Conservation (phyloP, 1,139 yeast species). For the Martiniozyma asiatica region DNA sequence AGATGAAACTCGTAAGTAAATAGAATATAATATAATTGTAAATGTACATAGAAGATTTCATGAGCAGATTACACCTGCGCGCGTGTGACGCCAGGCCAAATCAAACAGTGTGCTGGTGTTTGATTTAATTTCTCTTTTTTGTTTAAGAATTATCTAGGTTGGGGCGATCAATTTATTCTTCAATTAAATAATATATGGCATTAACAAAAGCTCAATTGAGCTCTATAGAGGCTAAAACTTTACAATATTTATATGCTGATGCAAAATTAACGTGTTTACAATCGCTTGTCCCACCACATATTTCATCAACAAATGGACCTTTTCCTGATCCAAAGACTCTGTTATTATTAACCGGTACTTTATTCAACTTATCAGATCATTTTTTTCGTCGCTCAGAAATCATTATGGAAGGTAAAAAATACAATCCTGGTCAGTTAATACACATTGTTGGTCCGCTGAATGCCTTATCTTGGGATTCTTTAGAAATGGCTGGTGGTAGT, state of each 20-base stretch:
- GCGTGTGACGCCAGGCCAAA: too few species aligned
- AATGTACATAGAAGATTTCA: too few species aligned
- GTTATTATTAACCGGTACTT: constrained; percentile 29
- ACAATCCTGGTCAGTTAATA: constrained; percentile 27
- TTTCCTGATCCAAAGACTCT: constrained; percentile 22
- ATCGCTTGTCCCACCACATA: constrained; percentile 16
- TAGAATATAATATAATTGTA: too few species aligned
- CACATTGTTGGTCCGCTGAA: constrained; percentile 18
- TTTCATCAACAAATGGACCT: constrained; percentile 8
- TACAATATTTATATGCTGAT: too few species aligned
- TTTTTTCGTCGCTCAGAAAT: constrained; percentile 32
- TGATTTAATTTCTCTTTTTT: too few species aligned
- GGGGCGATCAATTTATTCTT: too few species aligned
- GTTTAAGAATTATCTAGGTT: too few species aligned
- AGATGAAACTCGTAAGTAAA: constrained; percentile 27
- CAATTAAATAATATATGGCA: too few species aligned
- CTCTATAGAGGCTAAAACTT: too few species aligned
- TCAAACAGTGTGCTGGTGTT: too few species aligned
- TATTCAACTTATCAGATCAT: constrained; percentile 39
- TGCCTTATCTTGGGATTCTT: constrained; percentile 24
- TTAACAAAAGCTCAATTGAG: too few species aligned
- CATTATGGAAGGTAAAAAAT: constrained; percentile 30
- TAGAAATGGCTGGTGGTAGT: constrained; percentile 25
- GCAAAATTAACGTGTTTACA: constrained; percentile 10
- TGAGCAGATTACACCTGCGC: too few species aligned